phyloP scores from a whole-genome alignment of 2,329 filamentous ascomycete genomes.

The Calonectria multiphialidica region DNA sequence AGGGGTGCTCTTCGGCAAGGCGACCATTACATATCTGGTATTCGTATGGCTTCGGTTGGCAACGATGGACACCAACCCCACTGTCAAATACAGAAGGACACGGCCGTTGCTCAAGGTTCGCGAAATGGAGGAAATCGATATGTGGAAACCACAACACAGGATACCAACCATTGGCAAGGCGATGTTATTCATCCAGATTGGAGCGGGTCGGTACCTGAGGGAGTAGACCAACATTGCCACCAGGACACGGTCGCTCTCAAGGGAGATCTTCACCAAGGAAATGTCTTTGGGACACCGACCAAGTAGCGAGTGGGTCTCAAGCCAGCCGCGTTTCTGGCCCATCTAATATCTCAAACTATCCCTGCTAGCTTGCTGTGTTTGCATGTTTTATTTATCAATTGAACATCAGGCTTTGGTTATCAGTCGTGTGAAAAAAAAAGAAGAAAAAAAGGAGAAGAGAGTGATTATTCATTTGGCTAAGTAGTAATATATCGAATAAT shows the following conservation, averaged over 20 bases:
- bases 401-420: too few relatives aligned
- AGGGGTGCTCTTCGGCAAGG: background rate
- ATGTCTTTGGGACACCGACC: background rate
- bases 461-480: too few relatives aligned
- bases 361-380: too few relatives aligned
- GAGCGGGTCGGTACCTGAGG: background rate
- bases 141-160: background rate
- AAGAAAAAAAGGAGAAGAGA: too few relatives aligned
- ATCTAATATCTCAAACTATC: too few relatives aligned
- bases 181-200: background rate
- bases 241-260: background rate
- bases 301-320: too few relatives aligned
- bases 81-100: background rate
- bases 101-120: background rate
- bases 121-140: background rate
- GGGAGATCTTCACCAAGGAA: background rate
- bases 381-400: too few relatives aligned
- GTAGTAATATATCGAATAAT: too few relatives aligned
- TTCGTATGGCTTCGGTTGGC: background rate
- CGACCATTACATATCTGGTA: background rate
- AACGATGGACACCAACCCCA: background rate
- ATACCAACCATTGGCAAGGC: background rate
- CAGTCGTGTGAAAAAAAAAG: too few relatives aligned
- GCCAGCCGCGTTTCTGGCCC: too few relatives aligned
- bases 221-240: background rate